Percentiles rank a stretch among this genome's conserved stretches.
These are phyloP conservation scores for Eucommia ulmoides DNA, from an alignment of 257 asterid genomes.

Conservation along the genomic window DNA sequence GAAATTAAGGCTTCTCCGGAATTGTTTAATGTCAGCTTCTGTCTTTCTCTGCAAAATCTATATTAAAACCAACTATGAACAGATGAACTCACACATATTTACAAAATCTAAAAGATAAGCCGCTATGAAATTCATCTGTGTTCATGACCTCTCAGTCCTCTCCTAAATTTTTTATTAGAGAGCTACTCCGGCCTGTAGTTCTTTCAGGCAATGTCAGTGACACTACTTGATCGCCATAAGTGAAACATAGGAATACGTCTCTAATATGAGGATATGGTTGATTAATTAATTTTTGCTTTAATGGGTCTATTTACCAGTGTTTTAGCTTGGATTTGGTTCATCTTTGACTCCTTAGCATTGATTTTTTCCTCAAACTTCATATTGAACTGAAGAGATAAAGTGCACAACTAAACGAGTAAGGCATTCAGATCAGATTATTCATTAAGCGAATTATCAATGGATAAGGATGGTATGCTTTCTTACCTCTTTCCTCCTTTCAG, in stretches of 20 bases:
- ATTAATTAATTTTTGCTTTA: too few relatives aligned
- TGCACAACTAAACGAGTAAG: neutral
- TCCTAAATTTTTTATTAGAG: neutral
- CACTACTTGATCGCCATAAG: neutral
- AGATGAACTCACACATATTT: too few relatives aligned
- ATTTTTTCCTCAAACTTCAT: slow-evolving; percentile 31
- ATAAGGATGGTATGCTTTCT: slow-evolving; percentile 6
- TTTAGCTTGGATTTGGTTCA: slow-evolving; percentile 30
- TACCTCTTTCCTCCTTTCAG: slow-evolving; percentile 58
- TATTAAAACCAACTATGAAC: slow-evolving; percentile 1
- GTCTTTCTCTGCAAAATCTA: slow-evolving; percentile 36
- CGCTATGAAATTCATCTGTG: neutral
- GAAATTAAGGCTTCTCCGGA: slow-evolving; percentile 47
- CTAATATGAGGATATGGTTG: too few relatives aligned
- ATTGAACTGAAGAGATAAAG: slow-evolving; percentile 10
- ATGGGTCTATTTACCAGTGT: slow-evolving; percentile 26
- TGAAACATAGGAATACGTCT: too few relatives aligned
- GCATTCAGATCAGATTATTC: neutral
- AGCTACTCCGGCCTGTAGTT: neutral
- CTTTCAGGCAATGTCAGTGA: neutral
- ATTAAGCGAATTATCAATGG: neutral
- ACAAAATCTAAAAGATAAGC: too few relatives aligned
- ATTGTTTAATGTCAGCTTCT: slow-evolving; percentile 46
- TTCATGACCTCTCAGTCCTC: neutral
- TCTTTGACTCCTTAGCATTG: slow-evolving; percentile 36